Evolutionary conservation across 2,329 filamentous ascomycete species (phyloP).

Genomic region (Cladosporium velox): DNA sequence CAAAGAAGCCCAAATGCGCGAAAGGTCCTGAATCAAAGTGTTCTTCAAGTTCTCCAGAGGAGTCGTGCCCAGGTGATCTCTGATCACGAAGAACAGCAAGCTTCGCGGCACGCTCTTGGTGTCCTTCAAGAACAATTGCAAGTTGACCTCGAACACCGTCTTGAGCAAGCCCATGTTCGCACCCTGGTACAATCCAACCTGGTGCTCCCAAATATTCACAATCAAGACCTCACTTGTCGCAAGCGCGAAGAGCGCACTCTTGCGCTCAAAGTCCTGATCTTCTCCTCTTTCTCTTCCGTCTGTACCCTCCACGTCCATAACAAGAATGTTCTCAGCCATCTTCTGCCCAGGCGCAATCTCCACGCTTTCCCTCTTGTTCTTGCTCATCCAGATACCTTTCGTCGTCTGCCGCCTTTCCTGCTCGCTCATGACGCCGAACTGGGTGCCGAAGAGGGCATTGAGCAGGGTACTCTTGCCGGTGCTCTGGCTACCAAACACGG

Average conservation of each 20-base stretch:
- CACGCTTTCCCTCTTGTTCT: conserved; percentile 71
- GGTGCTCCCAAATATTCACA: conserved; percentile 99
- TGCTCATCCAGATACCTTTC: conserved; percentile 99
- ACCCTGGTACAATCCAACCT: conserved; percentile 95
- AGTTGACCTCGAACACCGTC: conserved; percentile 97
- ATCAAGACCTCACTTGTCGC: conserved; percentile 97
- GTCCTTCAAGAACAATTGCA: conserved; percentile 95
- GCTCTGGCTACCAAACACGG: conserved; percentile 97
- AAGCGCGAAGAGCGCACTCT: conserved; percentile 94
- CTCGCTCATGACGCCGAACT: conserved; percentile 98
- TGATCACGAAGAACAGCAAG: conserved; percentile 96
- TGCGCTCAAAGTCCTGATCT: conserved; percentile 98
- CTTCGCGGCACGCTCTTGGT: conserved; percentile 88
- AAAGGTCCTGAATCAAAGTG: conserved; percentile 86
- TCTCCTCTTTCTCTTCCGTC: conserved; percentile 95
- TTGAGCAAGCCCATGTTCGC: conserved; percentile 98
- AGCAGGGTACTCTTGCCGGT: conserved; percentile 97
- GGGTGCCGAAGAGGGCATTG: conserved; percentile 91
- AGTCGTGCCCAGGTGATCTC: conserved; percentile 91
- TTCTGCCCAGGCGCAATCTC: conserved; percentile 52
- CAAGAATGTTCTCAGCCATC: conserved; percentile 97
- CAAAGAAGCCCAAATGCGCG: conserved; percentile 88
- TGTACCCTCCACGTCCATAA: conserved; percentile 99
- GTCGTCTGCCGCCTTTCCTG: conserved; percentile 91
- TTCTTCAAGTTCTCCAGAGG: conserved; percentile 86